Conservation (phyloP, 1,139 yeast species). For the Nakaseomyces delphensis region DNA sequence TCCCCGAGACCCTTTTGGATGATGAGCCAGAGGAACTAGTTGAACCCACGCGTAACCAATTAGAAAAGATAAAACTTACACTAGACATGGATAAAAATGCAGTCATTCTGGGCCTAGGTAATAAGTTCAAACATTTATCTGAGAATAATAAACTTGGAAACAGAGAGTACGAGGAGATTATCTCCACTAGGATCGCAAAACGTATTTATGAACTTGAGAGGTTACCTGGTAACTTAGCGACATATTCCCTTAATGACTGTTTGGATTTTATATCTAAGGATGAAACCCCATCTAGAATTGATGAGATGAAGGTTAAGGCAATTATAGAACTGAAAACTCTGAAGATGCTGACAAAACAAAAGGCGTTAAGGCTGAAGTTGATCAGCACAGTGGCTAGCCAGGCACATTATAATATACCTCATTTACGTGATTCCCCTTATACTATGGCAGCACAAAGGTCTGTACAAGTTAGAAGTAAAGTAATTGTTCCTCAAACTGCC, state of each 20-base stretch:
- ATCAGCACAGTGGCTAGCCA: slow-evolving; percentile 58
- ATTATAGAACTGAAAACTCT: slow-evolving; percentile 77
- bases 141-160: slow-evolving; percentile 26
- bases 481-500: slow-evolving; percentile 53
- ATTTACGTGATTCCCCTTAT: slow-evolving; percentile 43
- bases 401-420: slow-evolving; percentile 44
- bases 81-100: slow-evolving; percentile 32
- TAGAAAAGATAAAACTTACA: slow-evolving; percentile 26
- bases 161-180: slow-evolving; percentile 41
- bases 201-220: slow-evolving; percentile 69
- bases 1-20: slow-evolving; percentile 46
- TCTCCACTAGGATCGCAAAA: slow-evolving; percentile 51
- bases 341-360: slow-evolving; percentile 74
- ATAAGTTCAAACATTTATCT: slow-evolving; percentile 28
- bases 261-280: slow-evolving; percentile 37
- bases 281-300: slow-evolving; percentile 35
- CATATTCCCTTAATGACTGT: slow-evolving; percentile 40
- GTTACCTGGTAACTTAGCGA: slow-evolving; percentile 68
- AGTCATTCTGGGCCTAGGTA: slow-evolving; percentile 30
- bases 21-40: not conserved
- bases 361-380: slow-evolving; percentile 68
- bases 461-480: slow-evolving; percentile 61
- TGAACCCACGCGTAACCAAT: slow-evolving; percentile 5
- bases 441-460: slow-evolving; percentile 55
- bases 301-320: slow-evolving; percentile 52